Conservation (phyloP, 495 filamentous ascomycete species). For the Jackrogersella multiformis region DNA sequence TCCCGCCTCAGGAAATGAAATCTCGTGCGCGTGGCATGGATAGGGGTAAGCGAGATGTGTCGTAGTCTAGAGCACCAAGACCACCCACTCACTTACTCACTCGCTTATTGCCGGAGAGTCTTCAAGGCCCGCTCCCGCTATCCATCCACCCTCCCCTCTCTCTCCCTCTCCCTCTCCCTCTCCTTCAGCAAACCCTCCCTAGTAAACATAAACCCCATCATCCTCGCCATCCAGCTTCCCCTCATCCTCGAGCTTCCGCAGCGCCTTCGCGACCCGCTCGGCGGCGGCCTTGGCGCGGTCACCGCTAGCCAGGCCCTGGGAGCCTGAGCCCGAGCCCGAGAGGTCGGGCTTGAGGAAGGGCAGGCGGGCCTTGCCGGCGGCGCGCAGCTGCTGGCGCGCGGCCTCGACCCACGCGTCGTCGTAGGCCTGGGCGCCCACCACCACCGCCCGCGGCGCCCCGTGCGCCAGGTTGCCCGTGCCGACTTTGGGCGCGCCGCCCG, state of each 20-base stretch:
- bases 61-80: background rate
- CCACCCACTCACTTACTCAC: too few species aligned
- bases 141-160: background rate
- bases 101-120: too few species aligned
- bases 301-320: background rate
- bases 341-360: constrained; percentile 25
- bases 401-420: constrained; percentile 23
- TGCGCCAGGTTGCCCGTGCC: constrained; percentile 1
- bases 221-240: constrained; percentile 32
- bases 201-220: constrained; percentile 28
- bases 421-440: constrained; percentile 15
- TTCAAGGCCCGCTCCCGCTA: too few species aligned
- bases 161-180: background rate
- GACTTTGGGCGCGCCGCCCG: background rate
- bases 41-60: background rate
- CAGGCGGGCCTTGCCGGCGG: constrained; percentile 13
- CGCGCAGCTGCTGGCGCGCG: constrained; percentile 9
- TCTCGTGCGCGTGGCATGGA: background rate
- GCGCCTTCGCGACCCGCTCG: constrained; percentile 9
- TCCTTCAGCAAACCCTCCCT: background rate
- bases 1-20: background rate
- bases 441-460: constrained; percentile 18
- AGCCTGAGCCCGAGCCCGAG: background rate
- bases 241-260: constrained; percentile 29
- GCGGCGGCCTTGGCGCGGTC: constrained; percentile 11